Evolutionary conservation across 768 basidiomycete genomes (phyloP).

Genomic region (Psilocybe sp.): DNA sequence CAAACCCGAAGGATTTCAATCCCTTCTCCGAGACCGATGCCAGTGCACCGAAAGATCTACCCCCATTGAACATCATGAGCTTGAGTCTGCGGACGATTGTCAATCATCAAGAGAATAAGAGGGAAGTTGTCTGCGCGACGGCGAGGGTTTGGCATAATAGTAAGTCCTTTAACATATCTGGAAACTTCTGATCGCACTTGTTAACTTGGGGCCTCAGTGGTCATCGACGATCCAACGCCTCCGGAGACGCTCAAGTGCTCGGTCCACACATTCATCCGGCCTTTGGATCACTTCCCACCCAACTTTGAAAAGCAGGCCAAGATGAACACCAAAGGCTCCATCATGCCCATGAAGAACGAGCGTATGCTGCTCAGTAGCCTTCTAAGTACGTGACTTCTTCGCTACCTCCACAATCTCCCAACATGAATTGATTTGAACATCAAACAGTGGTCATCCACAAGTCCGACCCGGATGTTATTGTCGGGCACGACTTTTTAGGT

Average conservation of each 20-base stretch:
- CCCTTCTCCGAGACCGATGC: conserved; percentile 75
- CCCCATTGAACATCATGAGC: conserved; percentile 89
- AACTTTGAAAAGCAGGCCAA: conserved; percentile 75
- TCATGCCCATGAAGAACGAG: conserved; percentile 78
- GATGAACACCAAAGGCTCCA: conserved; percentile 60
- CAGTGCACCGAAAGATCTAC: conserved; percentile 71
- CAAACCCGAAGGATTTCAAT: conserved; percentile 85
- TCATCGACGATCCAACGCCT: conserved; percentile 89
- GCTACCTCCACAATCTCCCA: not conserved
- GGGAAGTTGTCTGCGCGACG: conserved; percentile 88
- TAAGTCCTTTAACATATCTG: conserved; percentile 22
- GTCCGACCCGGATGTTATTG: conserved; percentile 90
- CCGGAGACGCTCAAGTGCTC: conserved; percentile 82
- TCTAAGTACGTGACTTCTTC: conserved; percentile 47
- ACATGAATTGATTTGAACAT: conserved; percentile 1
- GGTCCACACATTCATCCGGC: conserved; percentile 86
- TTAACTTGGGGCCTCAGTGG: conserved; percentile 44
- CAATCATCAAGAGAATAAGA: conserved; percentile 90
- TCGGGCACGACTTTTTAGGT: conserved; percentile 93
- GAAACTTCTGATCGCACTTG: not conserved
- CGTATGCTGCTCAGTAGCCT: conserved; percentile 81
- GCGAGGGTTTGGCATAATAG: conserved; percentile 78
- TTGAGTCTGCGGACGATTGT: conserved; percentile 86
- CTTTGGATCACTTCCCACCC: conserved; percentile 82
- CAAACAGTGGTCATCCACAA: conserved; percentile 68